Base-by-base conservation (phyloP, 495 filamentous ascomycete genomes). In the Penicillium argentinense region DNA sequence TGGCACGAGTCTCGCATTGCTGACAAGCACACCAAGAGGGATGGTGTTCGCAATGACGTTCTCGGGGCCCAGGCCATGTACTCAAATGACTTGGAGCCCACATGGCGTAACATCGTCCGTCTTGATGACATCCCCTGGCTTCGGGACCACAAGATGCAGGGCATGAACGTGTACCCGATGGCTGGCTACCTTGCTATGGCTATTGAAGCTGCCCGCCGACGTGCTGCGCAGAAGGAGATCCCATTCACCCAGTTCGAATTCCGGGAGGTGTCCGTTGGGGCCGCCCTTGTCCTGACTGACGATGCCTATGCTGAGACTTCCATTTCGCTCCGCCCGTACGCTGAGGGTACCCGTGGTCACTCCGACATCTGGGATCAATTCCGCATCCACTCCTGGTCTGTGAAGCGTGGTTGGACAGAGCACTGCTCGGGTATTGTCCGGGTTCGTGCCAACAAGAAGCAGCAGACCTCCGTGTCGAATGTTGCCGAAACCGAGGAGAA, bases 141-240 rank as follows among this genome's bases (percentile, higher is more conserved):
- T 18, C 55, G 65, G 7, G 75, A 81, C 39, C 80, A 83, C 46
- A 57, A 59, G 32, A 67, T 80, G 26, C 62, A 69, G 23, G 64
- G 57, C 0, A 66, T 73, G 37, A 57, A 66, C 8, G 66, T 80
- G 5, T 82, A 75, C 52, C 79, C 79, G 0, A 57, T 63, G 23
- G 64, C 76, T 3, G 76, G 69, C 11, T 81, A 71, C 48, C 8
- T 71, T 53, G 60, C 66, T 9, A 81, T 82, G 76, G 72, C 67
- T 0, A 53, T 71, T 8, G 75, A 81, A 47, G 77, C 74, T 5
- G 60, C 73, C n/a, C 48, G 54, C 12, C 40, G 58, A 21, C 54
- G 58, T 5, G 58, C 58, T 9, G 48, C 39, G 27, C 30, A 39
- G 14, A 33, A 44, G 18, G 58, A 57, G 13, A 36, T 43, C 21